phyloP scores from a whole-genome alignment of 208 protist species.

The Jaenimonas drosophilae region DNA sequence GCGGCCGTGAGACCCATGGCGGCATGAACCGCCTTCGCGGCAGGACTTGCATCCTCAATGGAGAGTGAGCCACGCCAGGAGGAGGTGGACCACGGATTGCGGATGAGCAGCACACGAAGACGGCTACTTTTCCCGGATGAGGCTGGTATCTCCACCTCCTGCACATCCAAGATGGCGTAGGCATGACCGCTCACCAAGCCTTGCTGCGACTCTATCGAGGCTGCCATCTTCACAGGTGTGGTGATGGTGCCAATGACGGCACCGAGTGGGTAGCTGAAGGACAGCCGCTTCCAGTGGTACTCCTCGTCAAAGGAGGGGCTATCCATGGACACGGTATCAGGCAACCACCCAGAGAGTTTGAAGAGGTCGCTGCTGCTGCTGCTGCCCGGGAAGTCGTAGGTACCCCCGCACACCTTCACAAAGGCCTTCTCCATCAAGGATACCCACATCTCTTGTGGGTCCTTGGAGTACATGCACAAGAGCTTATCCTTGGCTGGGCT shows the following conservation, averaged over 20 bases:
- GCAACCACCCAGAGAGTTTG: slow-evolving; percentile 83
- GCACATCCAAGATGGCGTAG: slow-evolving; percentile 67
- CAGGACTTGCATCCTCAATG: slow-evolving; percentile 28
- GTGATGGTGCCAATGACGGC: slow-evolving; percentile 59
- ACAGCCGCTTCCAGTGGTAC: slow-evolving; percentile 65
- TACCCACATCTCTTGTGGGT: slow-evolving; percentile 43
- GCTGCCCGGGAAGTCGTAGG: slow-evolving; percentile 81
- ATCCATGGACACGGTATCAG: slow-evolving; percentile 31
- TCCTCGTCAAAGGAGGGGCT: slow-evolving; percentile 44
- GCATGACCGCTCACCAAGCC: slow-evolving; percentile 43
- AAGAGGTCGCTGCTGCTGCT: slow-evolving; percentile 79
- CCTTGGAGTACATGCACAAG: slow-evolving; percentile 22
- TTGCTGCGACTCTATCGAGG: slow-evolving; percentile 13
- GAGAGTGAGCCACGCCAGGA: slow-evolving; percentile 56
- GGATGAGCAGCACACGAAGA: slow-evolving; percentile 49
- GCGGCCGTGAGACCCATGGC: slow-evolving; percentile 32
- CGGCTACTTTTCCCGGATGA: too few relatives aligned
- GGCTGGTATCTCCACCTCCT: slow-evolving; percentile 37
- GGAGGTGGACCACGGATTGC: slow-evolving; percentile 72
- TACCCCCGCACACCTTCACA: slow-evolving; percentile 80
- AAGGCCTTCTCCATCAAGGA: slow-evolving; percentile 87
- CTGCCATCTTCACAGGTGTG: slow-evolving; percentile 17
- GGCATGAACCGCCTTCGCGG: slow-evolving; percentile 21
- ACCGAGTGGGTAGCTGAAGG: slow-evolving; percentile 35
- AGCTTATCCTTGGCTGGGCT: slow-evolving; percentile 17